Evolutionary conservation across 352 stramenopile species (phyloP).

Genomic region (Pythium aquatile): DNA sequence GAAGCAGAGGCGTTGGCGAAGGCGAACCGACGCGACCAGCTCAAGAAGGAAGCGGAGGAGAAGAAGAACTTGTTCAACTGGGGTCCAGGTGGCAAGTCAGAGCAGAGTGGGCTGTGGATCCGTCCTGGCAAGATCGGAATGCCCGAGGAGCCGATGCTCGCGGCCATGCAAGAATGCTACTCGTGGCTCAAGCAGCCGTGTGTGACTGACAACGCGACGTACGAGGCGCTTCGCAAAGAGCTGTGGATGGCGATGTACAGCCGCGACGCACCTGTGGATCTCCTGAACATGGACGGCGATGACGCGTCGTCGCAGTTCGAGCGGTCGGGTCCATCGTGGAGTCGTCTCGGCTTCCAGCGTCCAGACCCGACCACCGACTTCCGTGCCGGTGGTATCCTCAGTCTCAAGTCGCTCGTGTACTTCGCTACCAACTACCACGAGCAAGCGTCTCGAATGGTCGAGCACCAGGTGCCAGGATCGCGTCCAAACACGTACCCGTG

Average conservation of each 20-base stretch:
- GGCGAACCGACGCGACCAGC: conserved; percentile 63
- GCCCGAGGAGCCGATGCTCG: conserved; percentile 50
- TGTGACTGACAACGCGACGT: conserved; percentile 53
- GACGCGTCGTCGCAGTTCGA: conserved; percentile 48
- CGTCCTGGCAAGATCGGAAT: conserved; percentile 49
- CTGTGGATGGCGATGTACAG: conserved; percentile 72
- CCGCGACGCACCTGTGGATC: conserved; percentile 4
- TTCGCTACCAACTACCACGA: conserved; percentile 72
- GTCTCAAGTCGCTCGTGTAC: conserved; percentile 77
- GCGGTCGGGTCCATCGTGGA: conserved; percentile 73
- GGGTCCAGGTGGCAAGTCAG: conserved; percentile 27
- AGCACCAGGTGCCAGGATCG: conserved; percentile 71
- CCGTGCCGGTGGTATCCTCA: conserved; percentile 75
- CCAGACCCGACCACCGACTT: conserved; percentile 86
- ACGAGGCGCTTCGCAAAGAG: conserved; percentile 57
- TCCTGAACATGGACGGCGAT: background rate
- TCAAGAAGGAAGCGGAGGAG: conserved; percentile 54
- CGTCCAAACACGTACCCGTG: conserved; percentile 83
- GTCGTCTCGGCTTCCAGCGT: conserved; percentile 78
- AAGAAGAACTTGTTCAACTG: conserved; percentile 59
- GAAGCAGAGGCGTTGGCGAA: conserved; percentile 77
- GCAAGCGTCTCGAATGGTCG: conserved; percentile 73
- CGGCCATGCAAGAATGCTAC: conserved; percentile 69
- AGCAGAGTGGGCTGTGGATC: conserved; percentile 47
- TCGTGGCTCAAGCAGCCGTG: conserved; percentile 68